Conservation (phyloP, 2,329 filamentous ascomycete species). For the Rasamsonia emersonii region DNA sequence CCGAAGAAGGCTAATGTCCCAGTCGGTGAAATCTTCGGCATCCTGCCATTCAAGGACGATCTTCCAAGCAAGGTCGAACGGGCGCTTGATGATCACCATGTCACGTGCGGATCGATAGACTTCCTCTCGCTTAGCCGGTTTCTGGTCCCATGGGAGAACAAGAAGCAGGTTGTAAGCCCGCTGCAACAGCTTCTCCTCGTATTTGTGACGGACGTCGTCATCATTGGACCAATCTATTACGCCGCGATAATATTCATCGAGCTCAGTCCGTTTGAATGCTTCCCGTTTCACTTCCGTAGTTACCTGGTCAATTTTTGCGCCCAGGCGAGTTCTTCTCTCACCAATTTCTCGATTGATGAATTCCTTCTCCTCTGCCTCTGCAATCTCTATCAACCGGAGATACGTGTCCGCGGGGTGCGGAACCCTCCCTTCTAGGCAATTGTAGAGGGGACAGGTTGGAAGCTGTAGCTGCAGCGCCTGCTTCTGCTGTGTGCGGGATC, state of each 20-base stretch:
- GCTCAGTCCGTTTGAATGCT: slow-evolving; percentile 62
- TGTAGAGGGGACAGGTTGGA: slow-evolving; percentile 72
- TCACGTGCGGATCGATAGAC: slow-evolving; percentile 72
- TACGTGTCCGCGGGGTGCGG: slow-evolving; percentile 74
- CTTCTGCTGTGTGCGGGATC: slow-evolving; percentile 64
- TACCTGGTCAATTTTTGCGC: slow-evolving; percentile 73
- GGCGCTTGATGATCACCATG: slow-evolving; percentile 94
- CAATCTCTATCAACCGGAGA: slow-evolving; percentile 69
- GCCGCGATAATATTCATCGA: slow-evolving; percentile 73
- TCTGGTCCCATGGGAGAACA: slow-evolving; percentile 58
- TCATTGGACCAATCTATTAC: slow-evolving; percentile 86
- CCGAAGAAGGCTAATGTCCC: slow-evolving; percentile 68
- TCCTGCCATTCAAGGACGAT: slow-evolving; percentile 87
- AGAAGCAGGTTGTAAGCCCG: slow-evolving; percentile 71
- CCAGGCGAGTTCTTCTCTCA: slow-evolving; percentile 77
- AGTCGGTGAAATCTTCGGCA: slow-evolving; percentile 60
- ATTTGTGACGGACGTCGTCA: slow-evolving; percentile 71
- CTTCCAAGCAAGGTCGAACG: slow-evolving; percentile 83
- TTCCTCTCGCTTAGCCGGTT: slow-evolving; percentile 60
- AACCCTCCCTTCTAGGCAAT: slow-evolving; percentile 72
- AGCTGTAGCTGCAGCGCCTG: slow-evolving; percentile 67
- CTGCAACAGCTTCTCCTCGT: slow-evolving; percentile 82
- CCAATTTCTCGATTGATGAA: slow-evolving; percentile 84
- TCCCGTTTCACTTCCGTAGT: slow-evolving; percentile 82
- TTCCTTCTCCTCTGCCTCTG: slow-evolving; percentile 79